Base-by-base conservation (phyloP, 2,329 filamentous ascomycete genomes). In the Alternaria postmessia region DNA sequence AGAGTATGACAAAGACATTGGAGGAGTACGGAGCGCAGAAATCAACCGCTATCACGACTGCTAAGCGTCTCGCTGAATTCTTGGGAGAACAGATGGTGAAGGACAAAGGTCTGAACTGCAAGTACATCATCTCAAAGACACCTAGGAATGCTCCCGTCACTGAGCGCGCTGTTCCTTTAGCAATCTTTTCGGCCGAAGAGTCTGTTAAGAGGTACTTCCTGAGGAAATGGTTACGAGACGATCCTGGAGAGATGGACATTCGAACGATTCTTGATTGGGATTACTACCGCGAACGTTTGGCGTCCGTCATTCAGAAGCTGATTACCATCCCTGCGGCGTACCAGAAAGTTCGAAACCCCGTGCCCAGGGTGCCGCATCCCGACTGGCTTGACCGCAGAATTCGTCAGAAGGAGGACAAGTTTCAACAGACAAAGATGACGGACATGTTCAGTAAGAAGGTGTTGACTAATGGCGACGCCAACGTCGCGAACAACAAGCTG, bases 341-440 rank as follows among this genome's bases (percentile, higher is more conserved):
- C 51, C 95, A 99, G 76, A 98, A 97, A 80, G 86, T 99, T 56
- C 87, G 90, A 55, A 99, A 99, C 73, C 95, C 95, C 0, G 94
- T 98, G 1, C 96, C 95, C 14, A 86, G 96, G 66, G 93, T 99
- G 12, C 85, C 91, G 7, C 96, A 99, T 80, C 95, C 95, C 0
- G 96, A 99, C 55, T 99, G 95, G 95, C 86, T 99, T 34, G 93
- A 97, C 72, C 88, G 93, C 60, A 87, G 94, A 54, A 97, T 99
- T 79, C 92, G 95, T 68, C 90, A 91, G 78, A 98, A 97, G 78
- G 95, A 99, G 58, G 95, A 99, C 81, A 94, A 91, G 76, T 90
- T 98, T 85, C 97, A 99, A 83, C 95, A 99, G 81, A 96, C 94
- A 82, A 99, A 99, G 81, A 91, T 99, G 83, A 99, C 94, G 0